A percentile compares a stretch with the other conserved stretches of the same genome.
phyloP scores from a whole-genome alignment of 1,139 yeast species.

The Meyerozyma guilliermondii region DNA sequence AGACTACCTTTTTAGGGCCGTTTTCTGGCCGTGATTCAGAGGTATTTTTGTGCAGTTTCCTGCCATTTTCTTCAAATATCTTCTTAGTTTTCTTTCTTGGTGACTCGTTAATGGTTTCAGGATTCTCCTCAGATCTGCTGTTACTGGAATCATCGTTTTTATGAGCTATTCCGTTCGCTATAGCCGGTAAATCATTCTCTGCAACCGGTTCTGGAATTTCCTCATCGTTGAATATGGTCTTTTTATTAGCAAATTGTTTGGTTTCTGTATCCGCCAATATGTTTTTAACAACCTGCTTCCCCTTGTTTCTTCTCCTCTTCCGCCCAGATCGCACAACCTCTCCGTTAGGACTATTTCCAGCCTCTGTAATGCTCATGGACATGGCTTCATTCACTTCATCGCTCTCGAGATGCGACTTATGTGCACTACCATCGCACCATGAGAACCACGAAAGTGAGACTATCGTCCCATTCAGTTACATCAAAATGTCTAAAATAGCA shows the following conservation, averaged over 20 bases:
- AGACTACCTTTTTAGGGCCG: constrained; percentile 4
- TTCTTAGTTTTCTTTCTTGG: constrained; percentile 3
- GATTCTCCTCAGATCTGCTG: constrained; percentile 1
- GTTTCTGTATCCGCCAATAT: background rate
- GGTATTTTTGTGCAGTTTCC: background rate
- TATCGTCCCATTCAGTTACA: too few species aligned
- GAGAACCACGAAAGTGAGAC: too few species aligned
- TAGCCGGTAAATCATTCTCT: constrained; percentile 1
- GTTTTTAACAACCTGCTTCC: background rate
- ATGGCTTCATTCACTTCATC: background rate
- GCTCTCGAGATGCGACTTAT: background rate
- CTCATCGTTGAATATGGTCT: constrained; percentile 3
- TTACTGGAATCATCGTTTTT: background rate
- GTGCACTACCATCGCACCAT: background rate
- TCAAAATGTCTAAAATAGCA: background rate
- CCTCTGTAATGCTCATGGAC: background rate
- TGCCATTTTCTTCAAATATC: constrained; percentile 2
- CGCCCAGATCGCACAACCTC: background rate
- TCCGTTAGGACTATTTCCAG: background rate
- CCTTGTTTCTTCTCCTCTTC: constrained; percentile 4
- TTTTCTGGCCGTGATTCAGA: constrained; percentile 1
- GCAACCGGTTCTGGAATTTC: background rate
- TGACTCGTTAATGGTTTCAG: constrained; percentile 2
- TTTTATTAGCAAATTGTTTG: background rate
- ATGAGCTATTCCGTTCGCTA: background rate